Evolutionary conservation across 139 green algal genomes (phyloP).

Genomic region (Chlorella sp.): DNA sequence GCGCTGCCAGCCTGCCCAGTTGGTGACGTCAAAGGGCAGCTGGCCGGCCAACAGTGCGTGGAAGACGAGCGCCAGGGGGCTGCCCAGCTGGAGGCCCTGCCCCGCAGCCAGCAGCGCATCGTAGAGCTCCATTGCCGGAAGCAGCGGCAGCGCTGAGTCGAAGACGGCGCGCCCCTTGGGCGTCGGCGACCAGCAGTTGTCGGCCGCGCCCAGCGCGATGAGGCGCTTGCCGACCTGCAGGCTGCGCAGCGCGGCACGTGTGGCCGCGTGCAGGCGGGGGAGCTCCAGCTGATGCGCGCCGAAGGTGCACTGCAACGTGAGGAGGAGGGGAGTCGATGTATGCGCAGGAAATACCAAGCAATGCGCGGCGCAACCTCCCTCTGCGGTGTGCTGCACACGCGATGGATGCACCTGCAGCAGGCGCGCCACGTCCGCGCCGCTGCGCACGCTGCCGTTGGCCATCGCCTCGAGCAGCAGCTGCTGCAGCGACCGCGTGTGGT

Average conservation of each 20-base stretch:
- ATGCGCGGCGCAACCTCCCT: too few species aligned
- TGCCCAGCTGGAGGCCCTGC: too few species aligned
- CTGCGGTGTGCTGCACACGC: constrained; percentile 37
- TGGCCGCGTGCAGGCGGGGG: constrained; percentile 11
- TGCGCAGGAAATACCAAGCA: too few species aligned
- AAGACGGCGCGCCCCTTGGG: constrained; percentile 57
- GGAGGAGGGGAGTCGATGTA: too few species aligned
- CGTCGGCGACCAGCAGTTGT: constrained; percentile 22
- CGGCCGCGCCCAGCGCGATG: neutral
- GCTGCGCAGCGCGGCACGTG: too few species aligned
- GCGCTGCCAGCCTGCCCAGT: constrained; percentile 43
- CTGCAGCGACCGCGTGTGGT: constrained; percentile 56
- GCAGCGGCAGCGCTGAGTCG: constrained; percentile 47
- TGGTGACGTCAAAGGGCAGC: constrained; percentile 27
- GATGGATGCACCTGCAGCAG: too few species aligned
- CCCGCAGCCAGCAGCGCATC: too few species aligned
- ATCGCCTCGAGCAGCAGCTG: constrained; percentile 66
- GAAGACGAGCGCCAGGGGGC: constrained; percentile 36
- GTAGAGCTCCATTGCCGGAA: constrained; percentile 46
- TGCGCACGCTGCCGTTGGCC: constrained; percentile 45
- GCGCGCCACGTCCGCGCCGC: constrained; percentile 27
- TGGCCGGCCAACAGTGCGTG: constrained; percentile 31
- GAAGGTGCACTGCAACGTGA: constrained; percentile 53
- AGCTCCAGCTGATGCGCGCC: constrained; percentile 39
- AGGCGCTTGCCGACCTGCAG: too few species aligned